Percentiles rank a stretch among this genome's conserved stretches.
Conservation (phyloP, 495 filamentous ascomycete species). For the Hyphodiscus hymeniophilus region DNA sequence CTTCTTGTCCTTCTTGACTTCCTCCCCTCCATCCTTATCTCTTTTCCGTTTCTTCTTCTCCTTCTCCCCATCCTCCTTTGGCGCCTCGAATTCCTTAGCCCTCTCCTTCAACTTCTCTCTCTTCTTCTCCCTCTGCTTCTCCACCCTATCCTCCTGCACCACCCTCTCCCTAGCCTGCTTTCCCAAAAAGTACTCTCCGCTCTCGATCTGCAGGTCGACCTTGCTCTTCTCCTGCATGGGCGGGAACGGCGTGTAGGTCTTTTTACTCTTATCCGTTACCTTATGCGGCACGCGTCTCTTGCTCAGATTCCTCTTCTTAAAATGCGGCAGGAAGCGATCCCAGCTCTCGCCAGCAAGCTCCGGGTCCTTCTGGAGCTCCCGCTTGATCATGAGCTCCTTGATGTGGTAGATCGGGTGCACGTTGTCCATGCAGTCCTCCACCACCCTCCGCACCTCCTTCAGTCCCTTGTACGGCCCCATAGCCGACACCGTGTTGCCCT, state of each 20-base stretch:
- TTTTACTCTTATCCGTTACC: conserved; percentile 89
- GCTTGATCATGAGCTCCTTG: conserved; percentile 99
- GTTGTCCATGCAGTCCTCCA: conserved; percentile 96
- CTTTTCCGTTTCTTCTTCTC: conserved; percentile 50
- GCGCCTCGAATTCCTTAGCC: conserved; percentile 77
- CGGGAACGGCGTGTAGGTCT: conserved; percentile 78
- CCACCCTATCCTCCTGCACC: conserved; percentile 66
- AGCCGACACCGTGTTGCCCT: conserved; percentile 88
- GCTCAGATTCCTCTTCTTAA: conserved; percentile 89
- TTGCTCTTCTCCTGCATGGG: conserved; percentile 61
- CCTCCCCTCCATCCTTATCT: conserved; percentile 46
- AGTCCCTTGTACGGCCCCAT: conserved; percentile 91
- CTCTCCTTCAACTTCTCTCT: conserved; percentile 81
- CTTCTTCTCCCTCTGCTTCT: conserved; percentile 76
- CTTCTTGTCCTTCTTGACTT: conserved; percentile 26
- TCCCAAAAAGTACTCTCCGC: conserved; percentile 89
- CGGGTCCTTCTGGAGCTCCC: conserved; percentile 93
- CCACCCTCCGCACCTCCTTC: conserved; percentile 82
- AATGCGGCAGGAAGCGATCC: conserved; percentile 95
- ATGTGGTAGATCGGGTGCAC: conserved; percentile 90
- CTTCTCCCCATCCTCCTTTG: conserved; percentile 56
- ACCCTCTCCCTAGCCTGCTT: conserved; percentile 86
- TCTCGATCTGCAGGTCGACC: conserved; percentile 96
- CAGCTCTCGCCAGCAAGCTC: conserved; percentile 80
- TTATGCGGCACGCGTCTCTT: conserved; percentile 77